phyloP scores from a whole-genome alignment of 805 yeast species.

The Kluyveromyces nonfermentans region DNA sequence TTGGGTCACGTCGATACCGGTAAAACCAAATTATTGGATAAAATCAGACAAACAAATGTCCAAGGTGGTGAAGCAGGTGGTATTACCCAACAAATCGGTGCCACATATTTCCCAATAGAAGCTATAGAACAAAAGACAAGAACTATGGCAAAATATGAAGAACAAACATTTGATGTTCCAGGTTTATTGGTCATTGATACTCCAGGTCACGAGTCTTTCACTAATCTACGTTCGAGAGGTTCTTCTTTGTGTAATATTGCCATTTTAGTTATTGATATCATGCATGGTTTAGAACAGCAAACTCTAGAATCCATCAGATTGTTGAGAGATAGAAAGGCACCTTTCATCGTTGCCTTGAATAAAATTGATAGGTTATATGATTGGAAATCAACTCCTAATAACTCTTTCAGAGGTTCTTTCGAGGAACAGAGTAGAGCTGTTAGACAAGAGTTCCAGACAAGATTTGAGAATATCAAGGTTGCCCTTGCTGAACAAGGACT shows the following conservation, averaged over 20 bases:
- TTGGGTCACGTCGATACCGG: conserved; percentile 99
- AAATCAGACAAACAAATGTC: conserved; percentile 96
- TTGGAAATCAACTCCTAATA: conserved; percentile 86
- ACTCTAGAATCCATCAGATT: conserved; percentile 88
- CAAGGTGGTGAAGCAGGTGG: conserved; percentile 99
- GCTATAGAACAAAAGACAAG: conserved; percentile 86
- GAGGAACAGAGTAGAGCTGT: conserved; percentile 76
- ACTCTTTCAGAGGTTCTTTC: conserved; percentile 91
- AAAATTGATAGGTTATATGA: conserved; percentile 95
- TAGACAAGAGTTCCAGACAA: conserved; percentile 83
- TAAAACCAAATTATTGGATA: conserved; percentile 93
- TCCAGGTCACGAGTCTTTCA: conserved; percentile 99
- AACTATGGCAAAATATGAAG: conserved; percentile 81
- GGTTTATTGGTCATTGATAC: conserved; percentile 96
- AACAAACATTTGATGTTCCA: conserved; percentile 85
- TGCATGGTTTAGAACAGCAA: conserved; percentile 99
- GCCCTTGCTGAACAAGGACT: conserved; percentile 96
- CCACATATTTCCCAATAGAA: conserved; percentile 96
- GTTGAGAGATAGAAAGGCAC: conserved; percentile 94
- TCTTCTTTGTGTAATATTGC: conserved; percentile 99
- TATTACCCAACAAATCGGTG: conserved; percentile 99
- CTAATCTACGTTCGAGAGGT: conserved; percentile 97
- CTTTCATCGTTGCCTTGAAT: conserved; percentile 93
- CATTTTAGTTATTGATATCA: conserved; percentile 93
- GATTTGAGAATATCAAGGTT: conserved; percentile 75